These are phyloP conservation scores for Globisporangium spinosum DNA, from an alignment of 352 stramenopile species.

Conservation along the genomic window DNA sequence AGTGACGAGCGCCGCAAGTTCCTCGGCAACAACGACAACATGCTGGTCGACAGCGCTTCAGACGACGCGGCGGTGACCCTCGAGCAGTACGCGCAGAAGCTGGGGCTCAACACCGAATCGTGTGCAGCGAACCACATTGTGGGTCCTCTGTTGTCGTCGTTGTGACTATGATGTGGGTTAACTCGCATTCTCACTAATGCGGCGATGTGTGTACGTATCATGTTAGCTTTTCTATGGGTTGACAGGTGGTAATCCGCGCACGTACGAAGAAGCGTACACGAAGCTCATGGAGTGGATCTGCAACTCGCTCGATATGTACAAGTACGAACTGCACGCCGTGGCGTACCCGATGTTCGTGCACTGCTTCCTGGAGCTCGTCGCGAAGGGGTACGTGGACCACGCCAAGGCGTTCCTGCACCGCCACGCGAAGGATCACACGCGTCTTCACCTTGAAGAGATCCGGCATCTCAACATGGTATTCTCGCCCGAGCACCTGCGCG, in stretches of 20 bases:
- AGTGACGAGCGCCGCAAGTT: conserved; percentile 22
- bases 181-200: neutral
- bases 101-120: conserved; percentile 66
- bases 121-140: conserved; percentile 77
- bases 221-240: conserved; percentile 77
- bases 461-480: conserved; percentile 62
- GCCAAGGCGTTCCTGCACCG: conserved; percentile 57
- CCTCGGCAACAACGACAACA: conserved; percentile 23
- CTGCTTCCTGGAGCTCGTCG: conserved; percentile 76
- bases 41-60: conserved; percentile 3
- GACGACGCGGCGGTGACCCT: conserved; percentile 25
- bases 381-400: conserved; percentile 50
- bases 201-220: neutral
- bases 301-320: conserved; percentile 86
- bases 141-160: conserved; percentile 12
- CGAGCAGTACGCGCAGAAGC: conserved; percentile 52
- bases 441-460: conserved; percentile 69
- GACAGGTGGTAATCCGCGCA: conserved; percentile 44
- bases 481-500: conserved; percentile 50
- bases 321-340: conserved; percentile 76
- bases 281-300: conserved; percentile 80
- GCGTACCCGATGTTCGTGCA: conserved; percentile 81
- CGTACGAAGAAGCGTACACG: conserved; percentile 67
- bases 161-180: no score
- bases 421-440: conserved; percentile 58